Evolutionary conservation across 257 asterid genomes (phyloP).

Genomic region (Solanum ossicruentum): DNA sequence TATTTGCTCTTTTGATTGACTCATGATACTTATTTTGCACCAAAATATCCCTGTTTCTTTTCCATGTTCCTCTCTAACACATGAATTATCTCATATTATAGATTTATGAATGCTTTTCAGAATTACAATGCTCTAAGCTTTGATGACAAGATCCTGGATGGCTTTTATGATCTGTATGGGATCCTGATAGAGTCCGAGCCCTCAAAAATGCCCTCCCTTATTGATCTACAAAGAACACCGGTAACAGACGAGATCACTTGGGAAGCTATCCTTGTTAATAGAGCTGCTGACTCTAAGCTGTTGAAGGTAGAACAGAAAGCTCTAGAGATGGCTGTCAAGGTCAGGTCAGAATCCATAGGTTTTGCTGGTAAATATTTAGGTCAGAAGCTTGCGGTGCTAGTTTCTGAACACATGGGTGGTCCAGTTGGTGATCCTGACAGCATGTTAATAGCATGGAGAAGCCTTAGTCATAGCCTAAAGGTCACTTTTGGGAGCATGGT

Average conservation of each 20-base stretch:
- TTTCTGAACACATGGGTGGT: constrained; percentile 92
- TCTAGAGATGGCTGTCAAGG: constrained; percentile 42
- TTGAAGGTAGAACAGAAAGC: constrained; percentile 69
- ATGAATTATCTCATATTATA: constrained; percentile 54
- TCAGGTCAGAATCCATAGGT: constrained; percentile 32
- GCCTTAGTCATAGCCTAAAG: constrained; percentile 41
- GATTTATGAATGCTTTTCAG: constrained; percentile 81
- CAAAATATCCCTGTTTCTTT: not conserved
- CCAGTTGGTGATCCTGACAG: constrained; percentile 77
- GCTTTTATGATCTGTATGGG: constrained; percentile 87
- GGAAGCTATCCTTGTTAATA: constrained; percentile 87
- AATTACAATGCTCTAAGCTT: constrained; percentile 88
- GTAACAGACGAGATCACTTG: constrained; percentile 53
- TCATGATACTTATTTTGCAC: not conserved
- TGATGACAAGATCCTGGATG: constrained; percentile 91
- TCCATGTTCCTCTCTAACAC: constrained; percentile 27
- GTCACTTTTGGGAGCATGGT: constrained; percentile 77
- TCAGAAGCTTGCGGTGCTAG: constrained; percentile 59
- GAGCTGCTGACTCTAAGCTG: constrained; percentile 63
- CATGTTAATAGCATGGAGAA: constrained; percentile 74
- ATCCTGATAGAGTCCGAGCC: constrained; percentile 48
- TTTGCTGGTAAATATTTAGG: constrained; percentile 31
- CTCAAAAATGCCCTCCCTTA: constrained; percentile 83
- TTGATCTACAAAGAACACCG: constrained; percentile 74
- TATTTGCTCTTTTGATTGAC: not conserved